A percentile compares a stretch with the other conserved stretches of the same genome.
These are phyloP conservation scores for Kuraishia molischiana DNA, from an alignment of 805 yeast species.

Conservation along the genomic window DNA sequence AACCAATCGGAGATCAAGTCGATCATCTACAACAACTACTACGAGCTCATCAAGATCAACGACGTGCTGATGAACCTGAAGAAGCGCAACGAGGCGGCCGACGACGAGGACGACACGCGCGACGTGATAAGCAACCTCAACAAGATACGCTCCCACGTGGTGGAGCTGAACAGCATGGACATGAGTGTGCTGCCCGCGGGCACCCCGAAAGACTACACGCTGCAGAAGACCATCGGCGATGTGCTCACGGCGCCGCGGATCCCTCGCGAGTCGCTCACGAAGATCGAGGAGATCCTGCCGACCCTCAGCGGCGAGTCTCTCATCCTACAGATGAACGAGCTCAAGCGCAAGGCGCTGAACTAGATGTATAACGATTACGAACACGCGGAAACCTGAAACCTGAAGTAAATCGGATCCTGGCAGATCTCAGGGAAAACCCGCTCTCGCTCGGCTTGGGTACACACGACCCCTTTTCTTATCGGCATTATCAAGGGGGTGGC, in stretches of 20 bases:
- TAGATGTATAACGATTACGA: neutral
- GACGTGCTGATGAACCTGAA: slow-evolving; percentile 36
- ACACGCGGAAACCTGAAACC: neutral
- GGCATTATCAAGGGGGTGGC: neutral
- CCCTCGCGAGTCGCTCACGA: slow-evolving; percentile 6
- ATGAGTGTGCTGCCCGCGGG: slow-evolving; percentile 1
- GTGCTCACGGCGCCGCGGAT: slow-evolving; percentile 9
- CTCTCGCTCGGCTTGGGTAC: neutral
- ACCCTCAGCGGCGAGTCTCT: slow-evolving; percentile 12
- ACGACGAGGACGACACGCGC: slow-evolving; percentile 5
- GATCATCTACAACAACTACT: slow-evolving; percentile 67
- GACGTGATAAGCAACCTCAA: slow-evolving; percentile 14
- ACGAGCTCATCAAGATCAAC: slow-evolving; percentile 60
- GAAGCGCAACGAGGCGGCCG: slow-evolving; percentile 5
- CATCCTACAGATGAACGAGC: slow-evolving; percentile 15
- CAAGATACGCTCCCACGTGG: slow-evolving; percentile 13
- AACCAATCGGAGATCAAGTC: slow-evolving; percentile 57
- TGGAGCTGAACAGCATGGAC: slow-evolving; percentile 9
- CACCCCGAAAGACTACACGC: neutral
- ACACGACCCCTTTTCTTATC: neutral
- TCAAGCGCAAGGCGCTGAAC: slow-evolving; percentile 9
- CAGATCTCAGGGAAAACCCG: no score
- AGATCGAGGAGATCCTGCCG: slow-evolving; percentile 12
- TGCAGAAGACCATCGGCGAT: slow-evolving; percentile 10
- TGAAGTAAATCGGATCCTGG: no score